These are phyloP conservation scores for Royoungia palumana DNA, from an alignment of 768 basidiomycete species.

Conservation along the genomic window DNA sequence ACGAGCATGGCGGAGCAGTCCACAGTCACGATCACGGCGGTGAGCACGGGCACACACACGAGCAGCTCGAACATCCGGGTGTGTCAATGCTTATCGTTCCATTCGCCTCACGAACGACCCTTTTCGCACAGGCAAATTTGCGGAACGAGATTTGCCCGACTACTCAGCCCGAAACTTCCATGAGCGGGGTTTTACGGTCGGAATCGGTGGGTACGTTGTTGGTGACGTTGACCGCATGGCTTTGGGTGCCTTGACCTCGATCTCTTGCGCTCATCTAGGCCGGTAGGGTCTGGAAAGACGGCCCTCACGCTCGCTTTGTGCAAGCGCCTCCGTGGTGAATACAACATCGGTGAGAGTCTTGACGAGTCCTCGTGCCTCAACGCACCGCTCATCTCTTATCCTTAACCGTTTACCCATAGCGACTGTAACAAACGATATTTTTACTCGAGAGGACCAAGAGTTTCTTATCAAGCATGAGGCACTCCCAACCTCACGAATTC, in stretches of 20 bases:
- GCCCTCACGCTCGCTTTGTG: conserved; percentile 91
- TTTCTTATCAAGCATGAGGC: conserved; percentile 93
- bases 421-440: conserved; percentile 99
- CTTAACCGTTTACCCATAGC: conserved; percentile 43
- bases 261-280: conserved; percentile 44
- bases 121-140: conserved; percentile 67
- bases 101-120: background rate
- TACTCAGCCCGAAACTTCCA: conserved; percentile 80
- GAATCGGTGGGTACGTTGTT: conserved; percentile 86
- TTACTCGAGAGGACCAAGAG: conserved; percentile 96
- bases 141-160: conserved; percentile 91
- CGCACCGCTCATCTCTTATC: background rate
- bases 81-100: conserved; percentile 6
- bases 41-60: conserved; percentile 95
- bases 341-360: conserved; percentile 77
- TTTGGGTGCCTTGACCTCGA: background rate
- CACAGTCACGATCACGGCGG: conserved; percentile 55
- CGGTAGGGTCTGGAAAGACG: conserved; percentile 98
- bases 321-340: conserved; percentile 69
- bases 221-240: background rate
- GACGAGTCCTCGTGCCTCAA: conserved; percentile 1
- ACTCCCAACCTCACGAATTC: conserved; percentile 78
- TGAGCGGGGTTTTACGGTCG: conserved; percentile 93
- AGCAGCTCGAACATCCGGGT: conserved; percentile 89
- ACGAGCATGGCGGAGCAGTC: conserved; percentile 40